A percentile compares a stretch with the other conserved stretches of the same genome.
Conservation (phyloP, 257 asterid species). For the Plantago major region DNA sequence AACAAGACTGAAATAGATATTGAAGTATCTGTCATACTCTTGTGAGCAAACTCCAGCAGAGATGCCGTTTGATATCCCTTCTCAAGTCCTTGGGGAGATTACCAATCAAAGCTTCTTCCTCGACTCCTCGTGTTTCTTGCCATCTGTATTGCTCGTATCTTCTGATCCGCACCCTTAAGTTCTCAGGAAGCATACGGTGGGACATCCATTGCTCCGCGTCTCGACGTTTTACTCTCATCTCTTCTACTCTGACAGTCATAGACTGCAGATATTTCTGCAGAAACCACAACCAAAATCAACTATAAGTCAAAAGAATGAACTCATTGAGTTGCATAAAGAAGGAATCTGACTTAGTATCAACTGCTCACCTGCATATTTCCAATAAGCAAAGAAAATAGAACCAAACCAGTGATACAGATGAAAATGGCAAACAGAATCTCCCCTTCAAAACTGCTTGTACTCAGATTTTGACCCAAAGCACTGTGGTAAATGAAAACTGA, state of each 20-base stretch:
- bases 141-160: conserved; percentile 45
- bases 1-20: not conserved
- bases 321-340: not conserved
- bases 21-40: conserved; percentile 30
- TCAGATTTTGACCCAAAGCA: conserved; percentile 47
- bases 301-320: conserved; percentile 1
- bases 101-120: conserved; percentile 48
- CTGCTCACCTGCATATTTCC: conserved; percentile 42
- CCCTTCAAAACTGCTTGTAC: conserved; percentile 33
- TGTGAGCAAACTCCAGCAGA: conserved; percentile 57
- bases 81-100: conserved; percentile 66
- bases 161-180: conserved; percentile 29
- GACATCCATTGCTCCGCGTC: conserved; percentile 49
- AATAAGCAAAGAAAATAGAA: conserved; percentile 37
- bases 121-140: conserved; percentile 68
- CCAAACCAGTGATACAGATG: conserved; percentile 37
- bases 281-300: not conserved
- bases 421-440: conserved; percentile 40
- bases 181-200: conserved; percentile 44
- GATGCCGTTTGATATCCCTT: conserved; percentile 66
- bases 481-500: conserved; percentile 21
- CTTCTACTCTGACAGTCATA: conserved; percentile 32
- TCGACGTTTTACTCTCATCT: conserved; percentile 33
- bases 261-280: conserved; percentile 37
- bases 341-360: not conserved